These are phyloP conservation scores for Beauveria scarabaeidicola DNA, from an alignment of 2,329 filamentous ascomycete species.

Conservation along the genomic window DNA sequence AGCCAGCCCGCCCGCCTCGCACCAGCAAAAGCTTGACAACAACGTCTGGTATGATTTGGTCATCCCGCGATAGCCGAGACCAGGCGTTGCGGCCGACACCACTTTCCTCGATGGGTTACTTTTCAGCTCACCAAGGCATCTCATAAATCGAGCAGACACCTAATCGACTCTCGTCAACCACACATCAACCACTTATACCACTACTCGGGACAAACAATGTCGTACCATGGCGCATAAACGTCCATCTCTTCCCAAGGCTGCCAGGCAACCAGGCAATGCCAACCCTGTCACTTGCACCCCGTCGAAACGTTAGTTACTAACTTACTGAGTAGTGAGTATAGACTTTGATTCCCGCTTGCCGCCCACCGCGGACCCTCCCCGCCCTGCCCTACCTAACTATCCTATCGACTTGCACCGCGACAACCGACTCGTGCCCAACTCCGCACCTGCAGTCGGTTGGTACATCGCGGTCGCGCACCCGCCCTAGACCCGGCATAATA, in stretches of 20 bases:
- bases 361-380: neutral
- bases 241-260: neutral
- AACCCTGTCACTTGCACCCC: neutral
- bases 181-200: too few relatives aligned
- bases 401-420: neutral
- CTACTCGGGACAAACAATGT: neutral
- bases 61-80: constrained; percentile 11
- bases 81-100: neutral
- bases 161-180: neutral
- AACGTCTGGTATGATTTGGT: neutral
- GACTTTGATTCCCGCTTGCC: neutral
- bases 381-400: neutral
- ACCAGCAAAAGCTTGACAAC: neutral
- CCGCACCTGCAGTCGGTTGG: neutral
- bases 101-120: neutral
- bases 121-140: constrained; percentile 5
- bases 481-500: neutral
- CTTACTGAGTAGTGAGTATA: too few relatives aligned
- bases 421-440: neutral
- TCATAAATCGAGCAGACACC: neutral
- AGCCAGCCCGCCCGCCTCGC: neutral
- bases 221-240: neutral
- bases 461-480: neutral
- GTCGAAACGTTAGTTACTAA: neutral
- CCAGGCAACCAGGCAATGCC: neutral